Conservation (phyloP, 495 filamentous ascomycete species). For the Cryomyces minteri region DNA sequence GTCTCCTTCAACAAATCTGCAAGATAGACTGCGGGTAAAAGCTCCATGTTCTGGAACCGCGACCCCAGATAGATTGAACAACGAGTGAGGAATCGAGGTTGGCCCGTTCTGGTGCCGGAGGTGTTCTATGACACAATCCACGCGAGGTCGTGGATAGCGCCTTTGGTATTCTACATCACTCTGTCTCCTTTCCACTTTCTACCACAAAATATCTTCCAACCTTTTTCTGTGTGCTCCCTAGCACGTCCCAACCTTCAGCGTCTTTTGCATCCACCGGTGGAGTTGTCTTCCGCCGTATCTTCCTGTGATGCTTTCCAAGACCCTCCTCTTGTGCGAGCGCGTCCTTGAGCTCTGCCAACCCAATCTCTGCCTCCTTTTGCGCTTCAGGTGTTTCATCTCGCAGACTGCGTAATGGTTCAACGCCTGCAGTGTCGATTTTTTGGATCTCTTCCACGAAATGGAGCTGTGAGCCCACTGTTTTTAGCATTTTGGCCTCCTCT, state of each 20-base stretch:
- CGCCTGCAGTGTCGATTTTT: conserved; percentile 48
- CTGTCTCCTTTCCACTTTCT: conserved; percentile 30
- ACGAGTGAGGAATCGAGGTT: too few species aligned
- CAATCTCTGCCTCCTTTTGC: conserved; percentile 33
- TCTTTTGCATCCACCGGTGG: conserved; percentile 12
- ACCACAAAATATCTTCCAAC: conserved; percentile 67
- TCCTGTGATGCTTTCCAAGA: conserved; percentile 30
- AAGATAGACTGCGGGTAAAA: too few species aligned
- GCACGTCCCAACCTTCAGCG: conserved; percentile 46
- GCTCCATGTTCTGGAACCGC: too few species aligned
- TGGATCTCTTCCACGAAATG: conserved; percentile 79
- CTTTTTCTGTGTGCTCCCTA: conserved; percentile 44
- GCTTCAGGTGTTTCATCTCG: conserved; percentile 56
- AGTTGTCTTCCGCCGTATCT: conserved; percentile 18
- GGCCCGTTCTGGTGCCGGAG: too few species aligned
- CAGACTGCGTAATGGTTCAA: conserved; percentile 57
- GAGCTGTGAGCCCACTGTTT: conserved; percentile 63
- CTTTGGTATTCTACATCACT: too few species aligned
- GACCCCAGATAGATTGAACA: too few species aligned
- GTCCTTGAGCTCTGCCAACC: conserved; percentile 29
- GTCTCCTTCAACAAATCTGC: too few species aligned
- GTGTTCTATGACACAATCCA: too few species aligned
- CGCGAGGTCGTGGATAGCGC: too few species aligned
- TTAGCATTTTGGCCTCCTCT: conserved; percentile 45
- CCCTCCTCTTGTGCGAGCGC: conserved; percentile 34